phyloP scores from a whole-genome alignment of 768 basidiomycete species.

The Xanthoconium purpureum region DNA sequence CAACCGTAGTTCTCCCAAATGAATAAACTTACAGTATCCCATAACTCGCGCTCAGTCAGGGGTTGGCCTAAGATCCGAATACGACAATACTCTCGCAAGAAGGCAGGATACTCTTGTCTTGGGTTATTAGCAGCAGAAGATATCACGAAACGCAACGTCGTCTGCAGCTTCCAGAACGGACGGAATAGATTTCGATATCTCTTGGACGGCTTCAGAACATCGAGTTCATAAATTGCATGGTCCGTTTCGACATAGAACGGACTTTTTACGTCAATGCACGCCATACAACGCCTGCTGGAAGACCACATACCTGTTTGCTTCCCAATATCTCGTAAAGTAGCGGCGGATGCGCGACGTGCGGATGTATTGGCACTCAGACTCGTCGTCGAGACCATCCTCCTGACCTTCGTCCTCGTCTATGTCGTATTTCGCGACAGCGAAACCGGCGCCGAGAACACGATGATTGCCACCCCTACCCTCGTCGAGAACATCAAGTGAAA shows the following conservation, averaged over 20 bases:
- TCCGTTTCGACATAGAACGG: slow-evolving; percentile 64
- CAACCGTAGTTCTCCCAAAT: background rate
- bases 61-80: slow-evolving; percentile 15
- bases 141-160: slow-evolving; percentile 49
- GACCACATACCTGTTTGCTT: slow-evolving; percentile 47
- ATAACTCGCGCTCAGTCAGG: slow-evolving; percentile 26
- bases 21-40: slow-evolving; percentile 23
- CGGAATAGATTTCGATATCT: slow-evolving; percentile 42
- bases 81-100: slow-evolving; percentile 33
- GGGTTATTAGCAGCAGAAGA: slow-evolving; percentile 27
- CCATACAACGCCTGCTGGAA: background rate
- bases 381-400: slow-evolving; percentile 45
- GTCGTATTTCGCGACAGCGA: slow-evolving; percentile 43
- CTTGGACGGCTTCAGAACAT: slow-evolving; percentile 36
- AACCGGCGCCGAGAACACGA: slow-evolving; percentile 54
- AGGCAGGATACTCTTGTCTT: slow-evolving; percentile 30
- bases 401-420: slow-evolving; percentile 64
- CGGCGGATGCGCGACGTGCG: slow-evolving; percentile 46
- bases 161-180: slow-evolving; percentile 50
- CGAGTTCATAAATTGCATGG: slow-evolving; percentile 61
- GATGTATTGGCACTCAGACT: slow-evolving; percentile 38
- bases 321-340: slow-evolving; percentile 50
- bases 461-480: slow-evolving; percentile 40
- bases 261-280: slow-evolving; percentile 33
- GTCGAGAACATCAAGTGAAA: slow-evolving; percentile 48